These are phyloP conservation scores for Talaromyces islandicus DNA, from an alignment of 2,329 filamentous ascomycete genomes.

Conservation along the genomic window DNA sequence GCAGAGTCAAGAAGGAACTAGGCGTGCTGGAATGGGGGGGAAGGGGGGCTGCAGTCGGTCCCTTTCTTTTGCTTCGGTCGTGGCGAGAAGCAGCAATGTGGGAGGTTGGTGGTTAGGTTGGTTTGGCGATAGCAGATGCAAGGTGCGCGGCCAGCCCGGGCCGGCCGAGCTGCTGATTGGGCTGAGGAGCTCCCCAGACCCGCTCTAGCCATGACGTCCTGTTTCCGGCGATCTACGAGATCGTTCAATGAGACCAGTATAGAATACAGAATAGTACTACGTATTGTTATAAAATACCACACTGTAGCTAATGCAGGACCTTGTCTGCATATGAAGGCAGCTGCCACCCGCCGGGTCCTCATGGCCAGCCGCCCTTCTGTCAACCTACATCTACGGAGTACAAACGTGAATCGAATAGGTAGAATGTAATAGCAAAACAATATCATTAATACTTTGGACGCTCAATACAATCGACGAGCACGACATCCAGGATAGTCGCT, in stretches of 20 bases:
- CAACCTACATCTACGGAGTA: no score
- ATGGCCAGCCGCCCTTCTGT: no score
- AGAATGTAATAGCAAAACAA: not conserved
- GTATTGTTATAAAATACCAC: no score
- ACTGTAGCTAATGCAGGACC: no score
- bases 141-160: not conserved
- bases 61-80: not conserved
- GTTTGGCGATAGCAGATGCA: not conserved
- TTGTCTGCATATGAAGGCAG: no score
- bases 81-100: not conserved
- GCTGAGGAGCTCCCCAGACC: conserved; percentile 1
- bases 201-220: conserved; percentile 10
- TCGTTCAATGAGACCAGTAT: not conserved
- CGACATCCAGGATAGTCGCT: not conserved
- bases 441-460: not conserved
- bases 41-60: not conserved
- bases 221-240: not conserved
- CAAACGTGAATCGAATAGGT: no score
- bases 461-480: not conserved
- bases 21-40: not conserved
- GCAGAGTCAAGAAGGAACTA: not conserved
- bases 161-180: conserved; percentile 10
- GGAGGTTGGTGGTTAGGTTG: no score
- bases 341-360: no score
- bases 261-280: no score